Conservation (phyloP, 306 rosid species). For the Lithocarpus polystachyus region DNA sequence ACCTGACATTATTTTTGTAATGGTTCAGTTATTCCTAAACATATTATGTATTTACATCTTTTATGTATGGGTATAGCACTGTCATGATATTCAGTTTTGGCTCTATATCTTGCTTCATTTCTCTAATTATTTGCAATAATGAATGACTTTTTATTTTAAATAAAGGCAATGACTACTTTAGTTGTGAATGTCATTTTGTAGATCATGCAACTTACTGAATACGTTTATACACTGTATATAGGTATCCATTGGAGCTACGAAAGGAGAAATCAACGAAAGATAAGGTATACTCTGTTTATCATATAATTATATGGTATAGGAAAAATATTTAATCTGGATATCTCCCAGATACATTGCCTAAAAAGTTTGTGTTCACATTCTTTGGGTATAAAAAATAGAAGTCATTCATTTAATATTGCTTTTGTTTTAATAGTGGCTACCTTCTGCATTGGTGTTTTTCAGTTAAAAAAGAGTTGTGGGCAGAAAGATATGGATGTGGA, state of each 20-base stretch:
- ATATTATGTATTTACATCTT: not conserved
- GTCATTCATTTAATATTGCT: slow-evolving; percentile 9
- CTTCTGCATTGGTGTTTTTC: slow-evolving; percentile 28
- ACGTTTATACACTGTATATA: slow-evolving; percentile 32
- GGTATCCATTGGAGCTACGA: slow-evolving; percentile 97
- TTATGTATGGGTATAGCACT: not conserved
- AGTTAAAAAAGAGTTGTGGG: slow-evolving; percentile 58
- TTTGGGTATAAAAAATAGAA: slow-evolving; percentile 1
- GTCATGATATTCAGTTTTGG: not conserved
- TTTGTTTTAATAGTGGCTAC: slow-evolving; percentile 20
- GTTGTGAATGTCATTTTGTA: not conserved
- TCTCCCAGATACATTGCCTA: not conserved
- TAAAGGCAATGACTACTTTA: not conserved
- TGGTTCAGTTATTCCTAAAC: not conserved
- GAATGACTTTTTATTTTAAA: not conserved
- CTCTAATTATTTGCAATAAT: not conserved
- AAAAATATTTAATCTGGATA: slow-evolving; percentile 1
- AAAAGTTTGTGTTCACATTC: not conserved
- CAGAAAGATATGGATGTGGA: slow-evolving; percentile 35
- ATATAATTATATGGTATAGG: not conserved
- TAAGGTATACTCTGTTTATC: slow-evolving; percentile 45
- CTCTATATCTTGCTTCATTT: slow-evolving; percentile 2
- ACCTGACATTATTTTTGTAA: not conserved
- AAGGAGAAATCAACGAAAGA: slow-evolving; percentile 84
- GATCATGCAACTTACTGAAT: slow-evolving; percentile 15